phyloP scores from a whole-genome alignment of 2,329 filamentous ascomycete genomes.

The Curvularia sp. region DNA sequence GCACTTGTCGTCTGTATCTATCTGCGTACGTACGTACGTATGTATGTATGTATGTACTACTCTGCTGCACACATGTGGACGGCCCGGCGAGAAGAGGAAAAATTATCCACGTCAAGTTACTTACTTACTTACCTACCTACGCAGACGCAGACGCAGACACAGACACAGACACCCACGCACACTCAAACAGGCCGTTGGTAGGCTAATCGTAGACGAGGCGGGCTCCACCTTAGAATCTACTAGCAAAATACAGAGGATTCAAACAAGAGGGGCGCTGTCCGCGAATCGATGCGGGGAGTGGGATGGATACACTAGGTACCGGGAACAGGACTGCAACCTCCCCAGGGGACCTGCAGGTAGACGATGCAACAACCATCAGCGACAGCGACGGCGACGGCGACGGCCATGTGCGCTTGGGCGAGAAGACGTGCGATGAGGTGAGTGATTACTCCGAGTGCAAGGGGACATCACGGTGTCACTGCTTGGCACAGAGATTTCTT shows the following conservation, averaged over 20 bases:
- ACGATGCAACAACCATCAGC: too few relatives aligned
- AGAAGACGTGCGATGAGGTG: constrained; percentile 11
- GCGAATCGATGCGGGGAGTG: constrained; percentile 21
- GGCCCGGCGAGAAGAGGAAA: too few relatives aligned
- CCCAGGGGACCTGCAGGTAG: too few relatives aligned
- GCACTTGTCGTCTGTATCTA: too few relatives aligned
- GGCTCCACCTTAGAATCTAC: constrained; percentile 31
- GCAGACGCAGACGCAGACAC: neutral
- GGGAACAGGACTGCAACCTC: neutral
- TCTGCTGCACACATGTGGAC: too few relatives aligned
- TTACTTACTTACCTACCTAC: too few relatives aligned
- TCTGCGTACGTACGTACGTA: neutral
- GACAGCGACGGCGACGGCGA: neutral
- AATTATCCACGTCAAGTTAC: too few relatives aligned
- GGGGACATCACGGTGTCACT: constrained; percentile 20
- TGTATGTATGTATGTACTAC: neutral
- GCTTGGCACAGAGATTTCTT: constrained; percentile 32
- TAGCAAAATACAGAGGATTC: constrained; percentile 23
- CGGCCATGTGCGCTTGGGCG: too few relatives aligned
- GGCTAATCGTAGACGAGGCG: constrained; percentile 20
- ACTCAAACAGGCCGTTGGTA: constrained; percentile 13
- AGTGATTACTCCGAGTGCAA: constrained; percentile 7
- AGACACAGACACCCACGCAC: neutral
- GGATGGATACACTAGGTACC: neutral
- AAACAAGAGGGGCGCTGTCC: constrained; percentile 22